Percentiles rank a stretch among this genome's conserved stretches.
These are phyloP conservation scores for Przewalskia tangutica DNA, from an alignment of 257 asterid genomes.

Conservation along the genomic window DNA sequence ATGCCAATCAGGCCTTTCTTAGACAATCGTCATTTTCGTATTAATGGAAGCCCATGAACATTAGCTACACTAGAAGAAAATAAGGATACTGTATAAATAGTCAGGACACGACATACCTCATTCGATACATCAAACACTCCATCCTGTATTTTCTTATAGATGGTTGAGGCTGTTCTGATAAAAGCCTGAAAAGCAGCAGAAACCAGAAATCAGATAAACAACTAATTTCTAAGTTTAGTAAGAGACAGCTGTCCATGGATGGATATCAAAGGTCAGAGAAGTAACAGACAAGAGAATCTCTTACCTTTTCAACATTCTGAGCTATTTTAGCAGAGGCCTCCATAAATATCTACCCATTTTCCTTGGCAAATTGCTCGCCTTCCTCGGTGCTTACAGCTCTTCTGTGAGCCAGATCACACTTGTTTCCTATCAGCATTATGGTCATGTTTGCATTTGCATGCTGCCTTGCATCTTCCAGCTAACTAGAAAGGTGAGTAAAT, in stretches of 20 bases:
- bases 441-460: conserved; percentile 63
- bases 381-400: conserved; percentile 82
- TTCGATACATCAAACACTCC: conserved; percentile 90
- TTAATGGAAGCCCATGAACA: not conserved
- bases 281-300: not conserved
- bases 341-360: conserved; percentile 71
- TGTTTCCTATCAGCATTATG: conserved; percentile 77
- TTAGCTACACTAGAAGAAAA: not conserved
- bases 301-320: conserved; percentile 82
- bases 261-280: not conserved
- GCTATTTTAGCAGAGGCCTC: conserved; percentile 86
- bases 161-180: conserved; percentile 71
- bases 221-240: not conserved
- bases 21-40: not conserved
- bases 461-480: conserved; percentile 84
- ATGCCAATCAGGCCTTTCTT: not conserved
- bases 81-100: not conserved
- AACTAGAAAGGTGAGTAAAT: conserved; percentile 63
- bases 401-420: conserved; percentile 68
- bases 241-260: not conserved
- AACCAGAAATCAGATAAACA: not conserved
- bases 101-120: conserved; percentile 46
- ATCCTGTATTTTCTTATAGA: conserved; percentile 90
- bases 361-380: conserved; percentile 74
- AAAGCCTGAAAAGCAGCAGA: conserved; percentile 56